phyloP scores from a whole-genome alignment of 805 yeast genomes.

The Kazachstania africana region DNA sequence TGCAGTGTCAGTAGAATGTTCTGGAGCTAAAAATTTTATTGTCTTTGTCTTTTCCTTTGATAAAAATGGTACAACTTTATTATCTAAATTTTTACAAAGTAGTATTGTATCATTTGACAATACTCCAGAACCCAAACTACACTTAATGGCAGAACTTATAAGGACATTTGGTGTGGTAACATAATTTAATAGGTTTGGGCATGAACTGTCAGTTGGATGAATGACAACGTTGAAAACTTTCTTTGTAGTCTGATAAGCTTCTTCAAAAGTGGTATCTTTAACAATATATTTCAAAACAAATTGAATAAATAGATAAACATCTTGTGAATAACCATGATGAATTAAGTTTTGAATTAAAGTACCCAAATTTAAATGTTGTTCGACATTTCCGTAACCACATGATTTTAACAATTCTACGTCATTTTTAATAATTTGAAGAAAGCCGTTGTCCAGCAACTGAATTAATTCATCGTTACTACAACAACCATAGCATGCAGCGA shows the following conservation, averaged over 20 bases:
- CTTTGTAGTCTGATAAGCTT: slow-evolving; percentile 72
- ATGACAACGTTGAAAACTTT: slow-evolving; percentile 74
- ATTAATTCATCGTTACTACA: slow-evolving; percentile 53
- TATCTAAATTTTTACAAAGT: slow-evolving; percentile 51
- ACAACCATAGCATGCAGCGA: slow-evolving; percentile 76
- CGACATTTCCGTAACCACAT: slow-evolving; percentile 31
- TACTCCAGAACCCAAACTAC: slow-evolving; percentile 69
- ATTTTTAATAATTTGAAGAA: slow-evolving; percentile 36
- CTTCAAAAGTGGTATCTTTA: slow-evolving; percentile 86
- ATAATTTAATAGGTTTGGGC: slow-evolving; percentile 71
- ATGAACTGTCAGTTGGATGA: slow-evolving; percentile 51
- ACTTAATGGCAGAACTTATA: slow-evolving; percentile 81
- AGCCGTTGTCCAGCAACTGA: slow-evolving; percentile 29
- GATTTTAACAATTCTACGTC: slow-evolving; percentile 47
- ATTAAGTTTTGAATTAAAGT: slow-evolving; percentile 65
- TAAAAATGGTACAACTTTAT: slow-evolving; percentile 47
- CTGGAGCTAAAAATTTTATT: slow-evolving; percentile 31
- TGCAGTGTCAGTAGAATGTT: slow-evolving; percentile 31
- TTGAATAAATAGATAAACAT: slow-evolving; percentile 64
- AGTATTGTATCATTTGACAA: slow-evolving; percentile 42
- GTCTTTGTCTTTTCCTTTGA: slow-evolving; percentile 24
- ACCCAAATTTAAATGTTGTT: slow-evolving; percentile 34
- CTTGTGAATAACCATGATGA: slow-evolving; percentile 76
- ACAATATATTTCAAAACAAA: slow-evolving; percentile 58
- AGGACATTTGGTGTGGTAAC: slow-evolving; percentile 89